Conservation (phyloP, 371 early-diverging fungal species). For the Basidiobolus meristosporus region DNA sequence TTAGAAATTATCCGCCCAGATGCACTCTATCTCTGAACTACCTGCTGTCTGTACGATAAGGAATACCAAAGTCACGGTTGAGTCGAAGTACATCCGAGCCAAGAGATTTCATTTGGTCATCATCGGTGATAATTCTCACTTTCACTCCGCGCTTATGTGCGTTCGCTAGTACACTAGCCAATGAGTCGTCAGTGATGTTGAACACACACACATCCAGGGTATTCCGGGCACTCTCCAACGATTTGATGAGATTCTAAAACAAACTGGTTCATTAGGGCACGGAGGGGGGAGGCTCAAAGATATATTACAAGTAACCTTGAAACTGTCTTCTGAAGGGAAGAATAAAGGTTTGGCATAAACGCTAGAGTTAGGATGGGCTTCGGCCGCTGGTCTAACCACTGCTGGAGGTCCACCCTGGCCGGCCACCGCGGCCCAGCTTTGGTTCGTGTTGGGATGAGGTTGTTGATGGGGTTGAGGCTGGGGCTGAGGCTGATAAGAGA, state of each 20-base stretch:
- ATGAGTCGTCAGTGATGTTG: not conserved
- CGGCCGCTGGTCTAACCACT: not conserved
- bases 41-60: conserved; percentile 16
- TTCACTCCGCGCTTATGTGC: not conserved
- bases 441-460: not conserved
- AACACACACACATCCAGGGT: not conserved
- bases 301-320: not conserved
- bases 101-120: conserved; percentile 28
- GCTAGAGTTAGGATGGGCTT: not conserved
- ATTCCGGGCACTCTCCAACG: not conserved
- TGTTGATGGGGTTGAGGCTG: not conserved
- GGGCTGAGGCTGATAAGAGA: not conserved
- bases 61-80: conserved; percentile 19
- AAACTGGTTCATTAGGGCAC: not conserved
- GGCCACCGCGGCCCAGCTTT: not conserved
- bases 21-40: no score
- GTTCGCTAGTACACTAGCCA: not conserved
- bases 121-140: conserved; percentile 28
- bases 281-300: not conserved
- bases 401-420: not conserved
- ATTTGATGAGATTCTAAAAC: not conserved
- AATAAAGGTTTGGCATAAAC: not conserved
- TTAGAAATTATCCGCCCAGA: no score
- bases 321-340: not conserved
- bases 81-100: conserved; percentile 28